Evolutionary conservation across 2,329 filamentous ascomycete species (phyloP).

Genomic region (Colletotrichum sidae): DNA sequence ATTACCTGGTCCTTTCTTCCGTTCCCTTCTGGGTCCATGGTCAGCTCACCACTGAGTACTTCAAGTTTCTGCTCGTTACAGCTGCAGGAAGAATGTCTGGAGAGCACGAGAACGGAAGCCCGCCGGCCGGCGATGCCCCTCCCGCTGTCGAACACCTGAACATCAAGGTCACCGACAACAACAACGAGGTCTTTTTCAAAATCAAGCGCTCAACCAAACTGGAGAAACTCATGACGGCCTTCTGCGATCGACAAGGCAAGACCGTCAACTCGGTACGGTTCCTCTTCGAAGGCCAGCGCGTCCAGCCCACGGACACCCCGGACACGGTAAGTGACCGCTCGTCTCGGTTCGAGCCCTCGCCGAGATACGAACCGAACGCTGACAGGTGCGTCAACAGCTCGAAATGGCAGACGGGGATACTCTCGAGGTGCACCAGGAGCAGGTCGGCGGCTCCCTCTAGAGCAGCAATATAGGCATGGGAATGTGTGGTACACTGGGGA

Average conservation of each 20-base stretch:
- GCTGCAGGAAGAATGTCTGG: slow-evolving; percentile 57
- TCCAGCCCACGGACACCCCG: slow-evolving; percentile 89
- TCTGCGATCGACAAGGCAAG: slow-evolving; percentile 97
- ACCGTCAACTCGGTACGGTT: slow-evolving; percentile 86
- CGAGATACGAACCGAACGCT: slow-evolving; percentile 29
- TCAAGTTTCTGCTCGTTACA: not conserved
- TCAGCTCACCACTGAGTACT: too few species aligned
- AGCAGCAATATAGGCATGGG: not conserved
- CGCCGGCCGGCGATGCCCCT: slow-evolving; percentile 49
- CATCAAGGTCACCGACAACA: slow-evolving; percentile 99
- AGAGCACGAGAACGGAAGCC: slow-evolving; percentile 63
- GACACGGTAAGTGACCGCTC: slow-evolving; percentile 76
- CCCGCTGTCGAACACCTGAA: slow-evolving; percentile 86
- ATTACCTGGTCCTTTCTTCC: too few species aligned
- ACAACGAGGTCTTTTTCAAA: slow-evolving; percentile 99
- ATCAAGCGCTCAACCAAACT: slow-evolving; percentile 97
- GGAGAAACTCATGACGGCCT: slow-evolving; percentile 98
- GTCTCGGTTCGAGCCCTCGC: not conserved
- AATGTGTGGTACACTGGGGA: slow-evolving; percentile 6
- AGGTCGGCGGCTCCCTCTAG: slow-evolving; percentile 78
- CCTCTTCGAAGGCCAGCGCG: slow-evolving; percentile 94
- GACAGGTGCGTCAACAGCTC: slow-evolving; percentile 67
- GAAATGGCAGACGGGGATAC: slow-evolving; percentile 98
- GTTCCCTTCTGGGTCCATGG: too few species aligned
- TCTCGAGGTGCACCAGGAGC: slow-evolving; percentile 97